phyloP scores from a whole-genome alignment of 2,329 filamentous ascomycete species.

The Colletotrichum godetiae region DNA sequence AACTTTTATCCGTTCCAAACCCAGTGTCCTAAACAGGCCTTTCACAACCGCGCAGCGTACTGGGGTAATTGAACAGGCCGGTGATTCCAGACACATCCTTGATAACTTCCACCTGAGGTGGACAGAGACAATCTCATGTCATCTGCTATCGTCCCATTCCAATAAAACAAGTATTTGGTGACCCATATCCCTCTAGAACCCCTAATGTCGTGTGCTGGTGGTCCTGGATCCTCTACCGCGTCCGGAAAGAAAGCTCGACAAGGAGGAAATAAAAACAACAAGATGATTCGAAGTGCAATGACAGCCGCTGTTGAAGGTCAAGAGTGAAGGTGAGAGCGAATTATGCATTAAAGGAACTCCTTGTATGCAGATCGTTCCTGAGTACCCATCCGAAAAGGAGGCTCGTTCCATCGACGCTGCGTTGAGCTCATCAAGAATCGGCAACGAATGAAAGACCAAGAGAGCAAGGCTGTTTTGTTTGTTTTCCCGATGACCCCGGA shows the following conservation, averaged over 20 bases:
- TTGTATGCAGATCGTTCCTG: constrained; percentile 35
- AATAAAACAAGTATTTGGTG: constrained; percentile 9
- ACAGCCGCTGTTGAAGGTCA: constrained; percentile 29
- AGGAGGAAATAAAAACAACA: constrained; percentile 3
- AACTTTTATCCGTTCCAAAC: constrained; percentile 29
- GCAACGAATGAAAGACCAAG: constrained; percentile 12
- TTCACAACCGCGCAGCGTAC: constrained; percentile 6
- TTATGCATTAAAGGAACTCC: constrained; percentile 39
- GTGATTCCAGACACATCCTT: not conserved
- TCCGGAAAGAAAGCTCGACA: constrained; percentile 1
- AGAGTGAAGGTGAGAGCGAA: constrained; percentile 28
- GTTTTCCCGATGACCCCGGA: constrained; percentile 17
- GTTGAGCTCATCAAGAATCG: constrained; percentile 29
- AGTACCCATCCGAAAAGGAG: constrained; percentile 26
- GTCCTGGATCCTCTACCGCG: constrained; percentile 17
- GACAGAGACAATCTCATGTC: not conserved
- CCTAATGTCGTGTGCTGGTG: constrained; percentile 37
- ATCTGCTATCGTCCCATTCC: constrained; percentile 2
- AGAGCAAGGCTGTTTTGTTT: constrained; percentile 22
- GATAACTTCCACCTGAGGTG: not conserved
- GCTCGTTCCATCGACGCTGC: constrained; percentile 23
- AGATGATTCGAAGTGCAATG: constrained; percentile 18
- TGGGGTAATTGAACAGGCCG: constrained; percentile 11
- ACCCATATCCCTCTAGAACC: constrained; percentile 8
- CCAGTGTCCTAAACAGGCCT: not conserved